Percentiles rank a stretch among this genome's conserved stretches.
Evolutionary conservation across 2,329 filamentous ascomycete genomes (phyloP).

Genomic region (Colletotrichum tabaci): DNA sequence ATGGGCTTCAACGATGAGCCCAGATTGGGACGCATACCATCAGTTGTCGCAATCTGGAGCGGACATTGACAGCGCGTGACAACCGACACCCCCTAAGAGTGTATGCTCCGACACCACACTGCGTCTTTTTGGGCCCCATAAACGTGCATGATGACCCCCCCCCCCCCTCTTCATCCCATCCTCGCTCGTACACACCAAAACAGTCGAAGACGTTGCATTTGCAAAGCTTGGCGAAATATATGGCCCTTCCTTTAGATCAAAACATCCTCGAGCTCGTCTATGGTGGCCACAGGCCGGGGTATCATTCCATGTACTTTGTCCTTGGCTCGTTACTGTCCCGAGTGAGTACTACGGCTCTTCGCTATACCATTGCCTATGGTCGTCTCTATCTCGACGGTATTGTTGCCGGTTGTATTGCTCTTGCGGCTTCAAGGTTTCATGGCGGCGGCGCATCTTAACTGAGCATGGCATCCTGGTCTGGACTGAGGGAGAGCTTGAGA

Average conservation of each 20-base stretch:
- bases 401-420: slow-evolving; percentile 8
- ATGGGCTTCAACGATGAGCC: slow-evolving; percentile 19
- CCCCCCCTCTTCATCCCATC: slow-evolving; percentile 14
- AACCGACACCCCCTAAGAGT: slow-evolving; percentile 23
- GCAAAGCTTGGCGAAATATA: slow-evolving; percentile 34
- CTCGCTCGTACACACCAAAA: slow-evolving; percentile 9
- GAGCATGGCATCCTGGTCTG: slow-evolving; percentile 31
- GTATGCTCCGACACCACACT: slow-evolving; percentile 38
- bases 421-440: neutral
- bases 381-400: slow-evolving; percentile 12
- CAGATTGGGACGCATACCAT: slow-evolving; percentile 33
- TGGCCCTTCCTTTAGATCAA: slow-evolving; percentile 16
- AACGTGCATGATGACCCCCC: slow-evolving; percentile 24
- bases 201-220: slow-evolving; percentile 19
- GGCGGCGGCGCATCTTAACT: slow-evolving; percentile 27
- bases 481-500: slow-evolving; percentile 11
- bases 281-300: neutral
- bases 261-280: neutral
- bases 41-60: slow-evolving; percentile 25
- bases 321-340: neutral
- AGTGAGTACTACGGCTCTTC: neutral
- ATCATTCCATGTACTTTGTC: slow-evolving; percentile 10
- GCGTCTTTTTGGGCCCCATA: slow-evolving; percentile 22
- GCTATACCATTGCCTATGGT: neutral
- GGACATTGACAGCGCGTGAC: slow-evolving; percentile 25